Conservation (phyloP, 148 eudicot genomes). For the Chenopodium suecicum region DNA sequence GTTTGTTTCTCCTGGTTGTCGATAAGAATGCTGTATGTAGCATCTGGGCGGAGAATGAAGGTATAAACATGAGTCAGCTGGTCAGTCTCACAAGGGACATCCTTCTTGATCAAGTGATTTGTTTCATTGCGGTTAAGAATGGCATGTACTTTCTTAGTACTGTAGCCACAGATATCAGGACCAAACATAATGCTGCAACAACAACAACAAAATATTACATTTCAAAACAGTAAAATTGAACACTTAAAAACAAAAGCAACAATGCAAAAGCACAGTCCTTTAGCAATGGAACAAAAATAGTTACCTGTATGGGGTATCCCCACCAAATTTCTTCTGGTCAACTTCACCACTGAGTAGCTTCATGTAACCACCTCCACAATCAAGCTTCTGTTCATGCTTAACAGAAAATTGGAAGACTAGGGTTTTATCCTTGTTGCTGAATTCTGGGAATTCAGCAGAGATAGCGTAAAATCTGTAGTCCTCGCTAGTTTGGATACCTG, state of each 20-base stretch:
- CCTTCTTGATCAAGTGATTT: slow-evolving; percentile 90
- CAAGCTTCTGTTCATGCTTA: slow-evolving; percentile 98
- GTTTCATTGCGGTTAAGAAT: slow-evolving; percentile 72
- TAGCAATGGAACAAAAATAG: not conserved
- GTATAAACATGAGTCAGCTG: slow-evolving; percentile 89
- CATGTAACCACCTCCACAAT: slow-evolving; percentile 99
- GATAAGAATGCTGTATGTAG: slow-evolving; percentile 87
- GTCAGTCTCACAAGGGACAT: slow-evolving; percentile 97
- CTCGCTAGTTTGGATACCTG: slow-evolving; percentile 93
- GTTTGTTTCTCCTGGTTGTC: slow-evolving; percentile 85
- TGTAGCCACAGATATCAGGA: slow-evolving; percentile 95
- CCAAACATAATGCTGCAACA: slow-evolving; percentile 94
- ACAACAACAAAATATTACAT: slow-evolving; percentile 8
- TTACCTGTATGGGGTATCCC: slow-evolving; percentile 90
- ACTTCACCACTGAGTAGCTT: slow-evolving; percentile 82
- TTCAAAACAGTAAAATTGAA: slow-evolving; percentile 6
- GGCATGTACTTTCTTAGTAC: slow-evolving; percentile 92
- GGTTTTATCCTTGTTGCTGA: slow-evolving; percentile 94
- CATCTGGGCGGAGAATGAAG: slow-evolving; percentile 90
- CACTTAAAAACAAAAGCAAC: not conserved
- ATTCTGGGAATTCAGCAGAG: slow-evolving; percentile 90
- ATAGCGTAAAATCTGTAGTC: slow-evolving; percentile 93
- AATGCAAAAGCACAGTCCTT: not conserved
- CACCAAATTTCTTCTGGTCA: slow-evolving; percentile 92
- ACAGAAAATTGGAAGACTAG: slow-evolving; percentile 93